A percentile compares a stretch with the other conserved stretches of the same genome.
phyloP scores from a whole-genome alignment of 768 basidiomycete genomes.

The Galerina sulciceps region DNA sequence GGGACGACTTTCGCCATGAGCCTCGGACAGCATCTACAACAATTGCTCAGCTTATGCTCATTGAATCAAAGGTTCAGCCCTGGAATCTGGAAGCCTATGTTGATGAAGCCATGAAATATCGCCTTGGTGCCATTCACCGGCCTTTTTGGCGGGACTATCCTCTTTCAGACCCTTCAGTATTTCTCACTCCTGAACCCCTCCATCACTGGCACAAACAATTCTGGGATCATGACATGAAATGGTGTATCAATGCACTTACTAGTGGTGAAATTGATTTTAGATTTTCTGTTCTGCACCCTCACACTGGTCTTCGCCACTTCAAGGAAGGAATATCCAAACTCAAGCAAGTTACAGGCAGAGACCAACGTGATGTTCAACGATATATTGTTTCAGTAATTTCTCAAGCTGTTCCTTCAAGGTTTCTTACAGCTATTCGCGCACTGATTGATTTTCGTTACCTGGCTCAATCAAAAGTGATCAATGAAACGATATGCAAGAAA shows the following conservation, averaged over 20 bases:
- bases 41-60: slow-evolving; percentile 13
- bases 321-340: slow-evolving; percentile 38
- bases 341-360: slow-evolving; percentile 45
- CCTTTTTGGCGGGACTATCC: slow-evolving; percentile 44
- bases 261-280: slow-evolving; percentile 37
- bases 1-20: slow-evolving; percentile 30
- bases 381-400: slow-evolving; percentile 38
- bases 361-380: slow-evolving; percentile 40
- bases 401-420: slow-evolving; percentile 28
- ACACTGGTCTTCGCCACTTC: slow-evolving; percentile 40
- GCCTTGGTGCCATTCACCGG: slow-evolving; percentile 34
- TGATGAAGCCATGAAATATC: slow-evolving; percentile 20
- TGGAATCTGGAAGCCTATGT: slow-evolving; percentile 29
- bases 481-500: slow-evolving; percentile 15
- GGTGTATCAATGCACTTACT: slow-evolving; percentile 37
- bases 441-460: slow-evolving; percentile 42
- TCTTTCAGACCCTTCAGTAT: slow-evolving; percentile 33
- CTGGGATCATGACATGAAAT: slow-evolving; percentile 42
- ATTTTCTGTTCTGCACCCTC: slow-evolving; percentile 39
- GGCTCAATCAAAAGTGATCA: slow-evolving; percentile 33
- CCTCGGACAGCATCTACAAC: slow-evolving; percentile 25
- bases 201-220: slow-evolving; percentile 42
- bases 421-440: slow-evolving; percentile 37
- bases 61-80: slow-evolving; percentile 18
- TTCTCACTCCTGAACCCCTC: slow-evolving; percentile 39